These are phyloP conservation scores for Lagerstroemia speciosa DNA, from an alignment of 345 rosid genomes.

Conservation along the genomic window DNA sequence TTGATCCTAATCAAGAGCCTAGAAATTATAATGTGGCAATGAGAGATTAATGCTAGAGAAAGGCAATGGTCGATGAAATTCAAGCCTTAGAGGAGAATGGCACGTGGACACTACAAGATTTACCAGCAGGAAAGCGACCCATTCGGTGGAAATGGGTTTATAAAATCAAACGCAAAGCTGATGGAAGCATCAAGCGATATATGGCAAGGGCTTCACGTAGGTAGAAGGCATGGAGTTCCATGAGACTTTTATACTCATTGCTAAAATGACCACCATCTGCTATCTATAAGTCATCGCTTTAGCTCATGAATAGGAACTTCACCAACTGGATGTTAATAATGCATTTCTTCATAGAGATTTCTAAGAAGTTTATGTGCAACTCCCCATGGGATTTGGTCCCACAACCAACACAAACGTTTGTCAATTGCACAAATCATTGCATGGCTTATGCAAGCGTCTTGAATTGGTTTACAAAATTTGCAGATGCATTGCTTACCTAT, in stretches of 20 bases:
- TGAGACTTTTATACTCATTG: background rate
- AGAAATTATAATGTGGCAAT: background rate
- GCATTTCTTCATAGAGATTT: background rate
- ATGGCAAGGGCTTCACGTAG: conserved; percentile 5
- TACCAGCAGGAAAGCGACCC: background rate
- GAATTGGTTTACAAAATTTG: background rate
- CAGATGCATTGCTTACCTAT: background rate
- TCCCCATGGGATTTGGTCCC: background rate
- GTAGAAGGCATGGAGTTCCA: background rate
- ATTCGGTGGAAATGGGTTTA: conserved; percentile 5
- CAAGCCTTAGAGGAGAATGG: background rate
- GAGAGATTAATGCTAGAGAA: background rate
- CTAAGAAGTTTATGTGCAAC: background rate
- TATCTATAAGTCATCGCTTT: background rate
- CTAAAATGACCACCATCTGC: background rate
- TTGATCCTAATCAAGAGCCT: too few species aligned
- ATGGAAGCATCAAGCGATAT: background rate
- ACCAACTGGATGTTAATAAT: background rate
- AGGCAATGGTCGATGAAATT: background rate
- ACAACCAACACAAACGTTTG: background rate
- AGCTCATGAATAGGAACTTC: background rate
- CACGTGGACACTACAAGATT: background rate
- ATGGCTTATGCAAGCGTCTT: conserved; percentile 1
- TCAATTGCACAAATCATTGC: background rate
- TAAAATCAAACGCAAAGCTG: background rate